These are phyloP conservation scores for Leccinum aurantiacum DNA, from an alignment of 768 basidiomycete genomes.

Conservation along the genomic window DNA sequence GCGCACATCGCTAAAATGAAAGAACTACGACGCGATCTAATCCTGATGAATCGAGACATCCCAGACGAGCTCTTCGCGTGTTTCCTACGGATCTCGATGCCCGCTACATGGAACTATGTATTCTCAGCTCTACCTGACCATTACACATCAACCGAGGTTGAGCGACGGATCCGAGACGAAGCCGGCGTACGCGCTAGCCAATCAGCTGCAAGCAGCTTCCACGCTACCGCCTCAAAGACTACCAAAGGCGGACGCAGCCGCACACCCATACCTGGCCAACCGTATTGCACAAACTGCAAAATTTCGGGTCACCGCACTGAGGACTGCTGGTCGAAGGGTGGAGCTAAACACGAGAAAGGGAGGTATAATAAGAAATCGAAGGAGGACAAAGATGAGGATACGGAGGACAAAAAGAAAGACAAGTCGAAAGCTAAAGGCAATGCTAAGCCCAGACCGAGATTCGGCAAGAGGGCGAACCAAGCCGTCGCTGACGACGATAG, in stretches of 20 bases:
- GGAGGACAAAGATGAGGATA: background rate
- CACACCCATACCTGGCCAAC: too few relatives aligned
- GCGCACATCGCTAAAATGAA: slow-evolving; percentile 20
- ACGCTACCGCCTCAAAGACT: too few relatives aligned
- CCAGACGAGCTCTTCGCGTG: slow-evolving; percentile 14
- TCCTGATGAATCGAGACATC: slow-evolving; percentile 12
- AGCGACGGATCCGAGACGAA: background rate
- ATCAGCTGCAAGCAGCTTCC: too few relatives aligned
- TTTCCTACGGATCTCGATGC: slow-evolving; percentile 21
- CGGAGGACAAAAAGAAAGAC: background rate
- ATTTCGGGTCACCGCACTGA: background rate
- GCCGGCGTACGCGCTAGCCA: too few relatives aligned
- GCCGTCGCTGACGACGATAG: background rate
- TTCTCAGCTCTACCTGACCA: background rate
- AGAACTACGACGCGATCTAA: slow-evolving; percentile 4
- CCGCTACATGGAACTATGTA: slow-evolving; percentile 10
- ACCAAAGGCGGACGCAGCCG: too few relatives aligned
- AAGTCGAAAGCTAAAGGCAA: background rate
- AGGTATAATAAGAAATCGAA: background rate
- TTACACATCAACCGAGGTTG: slow-evolving; percentile 13
- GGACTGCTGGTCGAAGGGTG: background rate
- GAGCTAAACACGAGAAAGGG: background rate
- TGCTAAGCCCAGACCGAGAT: background rate
- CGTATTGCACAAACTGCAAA: background rate
- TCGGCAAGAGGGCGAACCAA: background rate